These are phyloP conservation scores for Argentina anserina DNA, from an alignment of 306 rosid genomes.

Conservation along the genomic window DNA sequence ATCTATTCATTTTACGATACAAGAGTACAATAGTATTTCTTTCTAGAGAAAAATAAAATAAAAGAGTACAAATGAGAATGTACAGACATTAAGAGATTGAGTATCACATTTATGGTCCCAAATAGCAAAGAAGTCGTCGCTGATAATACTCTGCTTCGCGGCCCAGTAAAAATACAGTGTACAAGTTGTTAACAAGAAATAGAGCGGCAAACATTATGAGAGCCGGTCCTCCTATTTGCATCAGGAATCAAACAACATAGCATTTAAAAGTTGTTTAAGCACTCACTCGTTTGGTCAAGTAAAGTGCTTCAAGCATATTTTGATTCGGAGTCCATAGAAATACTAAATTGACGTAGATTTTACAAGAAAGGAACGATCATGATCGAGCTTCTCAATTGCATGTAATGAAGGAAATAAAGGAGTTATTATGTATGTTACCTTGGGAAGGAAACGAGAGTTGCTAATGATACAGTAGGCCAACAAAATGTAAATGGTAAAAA, in stretches of 20 bases:
- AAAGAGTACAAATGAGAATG: too few species aligned
- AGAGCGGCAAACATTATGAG: not conserved
- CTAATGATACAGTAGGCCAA: slow-evolving; percentile 30
- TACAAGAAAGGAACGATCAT: not conserved
- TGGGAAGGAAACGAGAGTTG: slow-evolving; percentile 33
- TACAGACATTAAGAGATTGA: slow-evolving; percentile 6
- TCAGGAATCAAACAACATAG: not conserved
- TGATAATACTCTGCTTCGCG: not conserved
- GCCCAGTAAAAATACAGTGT: slow-evolving; percentile 7
- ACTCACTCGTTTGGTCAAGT: not conserved
- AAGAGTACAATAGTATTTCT: too few species aligned
- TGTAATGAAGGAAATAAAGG: not conserved
- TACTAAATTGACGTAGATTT: not conserved
- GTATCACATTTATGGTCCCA: not conserved
- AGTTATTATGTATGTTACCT: slow-evolving; percentile 10
- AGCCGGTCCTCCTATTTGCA: slow-evolving; percentile 27
- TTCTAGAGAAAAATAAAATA: too few species aligned
- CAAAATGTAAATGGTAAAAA: too few species aligned
- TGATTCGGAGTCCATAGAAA: not conserved
- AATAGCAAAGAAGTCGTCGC: slow-evolving; percentile 16
- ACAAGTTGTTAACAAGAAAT: not conserved
- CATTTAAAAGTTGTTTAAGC: not conserved
- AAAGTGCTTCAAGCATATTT: not conserved
- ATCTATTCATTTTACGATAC: too few species aligned
- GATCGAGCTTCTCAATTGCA: not conserved